Conservation (phyloP, 2,329 filamentous ascomycete genomes). For the Venturia asperata region DNA sequence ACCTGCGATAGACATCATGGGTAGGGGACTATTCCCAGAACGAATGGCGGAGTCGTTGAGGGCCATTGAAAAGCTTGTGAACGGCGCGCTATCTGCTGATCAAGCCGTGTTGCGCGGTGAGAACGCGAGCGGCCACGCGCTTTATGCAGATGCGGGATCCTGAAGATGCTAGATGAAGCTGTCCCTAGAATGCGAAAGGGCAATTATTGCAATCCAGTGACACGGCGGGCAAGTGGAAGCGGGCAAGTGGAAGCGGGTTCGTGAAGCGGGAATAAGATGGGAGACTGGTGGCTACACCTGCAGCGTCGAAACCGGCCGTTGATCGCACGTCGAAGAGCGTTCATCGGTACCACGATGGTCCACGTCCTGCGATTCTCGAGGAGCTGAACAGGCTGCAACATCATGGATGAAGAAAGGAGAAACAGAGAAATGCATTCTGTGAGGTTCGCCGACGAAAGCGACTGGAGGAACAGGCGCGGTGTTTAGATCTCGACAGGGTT, state of each 20-base stretch:
- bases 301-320: background rate
- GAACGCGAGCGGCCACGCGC: background rate
- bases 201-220: background rate
- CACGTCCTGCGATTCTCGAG: background rate
- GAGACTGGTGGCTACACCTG: background rate
- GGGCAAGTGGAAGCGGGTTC: background rate
- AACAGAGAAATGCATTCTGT: background rate
- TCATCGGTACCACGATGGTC: background rate
- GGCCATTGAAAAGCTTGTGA: background rate
- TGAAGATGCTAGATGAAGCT: background rate
- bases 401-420: background rate
- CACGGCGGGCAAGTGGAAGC: background rate
- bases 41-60: constrained; percentile 1
- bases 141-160: constrained; percentile 8
- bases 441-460: background rate
- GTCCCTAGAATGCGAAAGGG: background rate
- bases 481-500: background rate
- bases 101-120: too few relatives aligned
- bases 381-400: background rate
- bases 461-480: background rate
- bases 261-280: background rate
- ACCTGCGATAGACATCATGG: background rate
- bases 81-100: constrained; percentile 1
- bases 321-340: background rate
- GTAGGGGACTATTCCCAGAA: background rate